Percentiles rank a stretch among this genome's conserved stretches.
Conservation (phyloP, 2,329 filamentous ascomycete species). For the Lecanoromycetidae sp. region DNA sequence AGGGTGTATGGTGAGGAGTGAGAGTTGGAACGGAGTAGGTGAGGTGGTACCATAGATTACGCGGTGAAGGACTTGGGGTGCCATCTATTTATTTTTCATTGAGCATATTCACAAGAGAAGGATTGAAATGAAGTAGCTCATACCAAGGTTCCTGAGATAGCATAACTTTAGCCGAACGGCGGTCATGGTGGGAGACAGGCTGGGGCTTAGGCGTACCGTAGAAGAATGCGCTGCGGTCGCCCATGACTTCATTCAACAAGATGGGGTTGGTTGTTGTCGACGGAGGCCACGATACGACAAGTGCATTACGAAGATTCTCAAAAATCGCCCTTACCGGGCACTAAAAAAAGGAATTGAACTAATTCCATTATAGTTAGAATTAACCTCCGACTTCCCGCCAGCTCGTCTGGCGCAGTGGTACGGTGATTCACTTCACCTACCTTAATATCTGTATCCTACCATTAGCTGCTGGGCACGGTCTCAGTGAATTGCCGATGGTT, state of each 20-base stretch:
- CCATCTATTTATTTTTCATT: constrained; percentile 44
- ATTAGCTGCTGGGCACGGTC: too few species aligned
- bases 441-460: background rate
- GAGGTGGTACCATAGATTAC: constrained; percentile 58
- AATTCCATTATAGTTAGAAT: too few species aligned
- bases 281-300: too few species aligned
- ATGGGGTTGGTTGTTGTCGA: background rate
- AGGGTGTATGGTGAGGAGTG: constrained; percentile 52
- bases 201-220: constrained; percentile 39
- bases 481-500: background rate
- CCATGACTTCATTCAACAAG: constrained; percentile 27
- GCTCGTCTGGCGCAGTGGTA: too few species aligned
- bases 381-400: too few species aligned
- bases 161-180: background rate
- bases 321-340: too few species aligned
- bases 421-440: background rate
- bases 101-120: constrained; percentile 37
- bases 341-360: too few species aligned
- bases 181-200: background rate
- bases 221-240: constrained; percentile 48
- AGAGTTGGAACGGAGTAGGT: constrained; percentile 39
- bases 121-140: background rate
- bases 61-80: constrained; percentile 70
- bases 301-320: too few species aligned
- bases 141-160: constrained; percentile 16